These are phyloP conservation scores for Ascochyta viciae-villosae DNA, from an alignment of 2,329 filamentous ascomycete species.

Conservation along the genomic window DNA sequence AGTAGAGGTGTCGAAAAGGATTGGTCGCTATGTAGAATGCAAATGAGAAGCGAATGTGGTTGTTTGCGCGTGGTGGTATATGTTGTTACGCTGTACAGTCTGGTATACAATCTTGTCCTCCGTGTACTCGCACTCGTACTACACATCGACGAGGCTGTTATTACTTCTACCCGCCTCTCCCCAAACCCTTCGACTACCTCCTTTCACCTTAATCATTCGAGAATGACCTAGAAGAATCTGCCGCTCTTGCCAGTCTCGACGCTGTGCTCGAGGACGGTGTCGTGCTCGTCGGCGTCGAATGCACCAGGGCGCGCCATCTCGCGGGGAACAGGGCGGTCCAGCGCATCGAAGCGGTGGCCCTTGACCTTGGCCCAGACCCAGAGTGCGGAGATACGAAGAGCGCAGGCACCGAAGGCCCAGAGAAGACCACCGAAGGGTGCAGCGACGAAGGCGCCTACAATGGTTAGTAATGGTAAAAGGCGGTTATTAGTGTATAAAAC, in stretches of 20 bases:
- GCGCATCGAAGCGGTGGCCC: slow-evolving; percentile 70
- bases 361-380: slow-evolving; percentile 63
- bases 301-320: slow-evolving; percentile 15
- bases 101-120: background rate
- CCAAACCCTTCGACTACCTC: background rate
- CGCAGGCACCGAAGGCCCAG: slow-evolving; percentile 71
- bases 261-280: slow-evolving; percentile 33
- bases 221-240: slow-evolving; percentile 39
- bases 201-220: background rate
- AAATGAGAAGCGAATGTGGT: background rate
- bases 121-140: background rate
- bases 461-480: slow-evolving; percentile 14
- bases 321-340: slow-evolving; percentile 59
- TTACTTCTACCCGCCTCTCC: background rate
- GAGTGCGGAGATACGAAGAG: slow-evolving; percentile 65
- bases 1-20: too few species aligned
- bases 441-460: slow-evolving; percentile 71
- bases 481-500: background rate
- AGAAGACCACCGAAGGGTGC: slow-evolving; percentile 78
- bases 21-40: too few species aligned
- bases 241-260: slow-evolving; percentile 36
- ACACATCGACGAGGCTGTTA: background rate
- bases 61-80: background rate
- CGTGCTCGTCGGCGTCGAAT: slow-evolving; percentile 35
- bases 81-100: background rate